Evolutionary conservation across 352 stramenopile species (phyloP).

Genomic region (Pythium sp.): DNA sequence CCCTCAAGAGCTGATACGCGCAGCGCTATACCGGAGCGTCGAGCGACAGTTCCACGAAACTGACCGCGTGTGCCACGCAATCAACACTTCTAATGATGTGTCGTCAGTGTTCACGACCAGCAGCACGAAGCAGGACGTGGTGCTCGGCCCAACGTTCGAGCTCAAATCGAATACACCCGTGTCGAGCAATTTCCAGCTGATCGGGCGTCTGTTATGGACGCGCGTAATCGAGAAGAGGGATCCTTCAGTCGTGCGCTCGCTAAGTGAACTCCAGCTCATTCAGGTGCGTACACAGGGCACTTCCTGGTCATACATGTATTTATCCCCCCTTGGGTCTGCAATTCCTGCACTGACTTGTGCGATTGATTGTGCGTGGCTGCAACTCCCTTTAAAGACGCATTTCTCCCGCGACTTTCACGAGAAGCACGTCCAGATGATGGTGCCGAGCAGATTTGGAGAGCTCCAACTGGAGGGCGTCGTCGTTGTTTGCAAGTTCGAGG

Average conservation of each 20-base stretch:
- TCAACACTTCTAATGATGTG: not conserved
- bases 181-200: no score
- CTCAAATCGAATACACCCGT: no score
- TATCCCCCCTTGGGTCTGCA: no score
- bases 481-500: not conserved
- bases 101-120: not conserved
- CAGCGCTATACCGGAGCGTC: not conserved
- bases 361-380: no score
- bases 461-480: not conserved
- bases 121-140: no score
- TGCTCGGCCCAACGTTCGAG: no score
- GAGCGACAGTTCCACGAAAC: not conserved
- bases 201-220: slow-evolving; percentile 1
- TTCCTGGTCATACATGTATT: no score
- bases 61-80: not conserved
- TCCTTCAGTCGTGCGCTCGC: not conserved
- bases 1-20: not conserved
- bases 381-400: not conserved
- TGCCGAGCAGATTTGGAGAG: not conserved
- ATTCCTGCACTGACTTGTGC: no score
- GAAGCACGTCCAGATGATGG: not conserved
- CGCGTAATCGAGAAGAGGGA: not conserved
- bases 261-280: not conserved
- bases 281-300: no score
- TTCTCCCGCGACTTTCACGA: not conserved